Percentiles rank a stretch among this genome's conserved stretches.
phyloP scores from a whole-genome alignment of 2,329 filamentous ascomycete genomes.

The Drechslerella coelobrocha region DNA sequence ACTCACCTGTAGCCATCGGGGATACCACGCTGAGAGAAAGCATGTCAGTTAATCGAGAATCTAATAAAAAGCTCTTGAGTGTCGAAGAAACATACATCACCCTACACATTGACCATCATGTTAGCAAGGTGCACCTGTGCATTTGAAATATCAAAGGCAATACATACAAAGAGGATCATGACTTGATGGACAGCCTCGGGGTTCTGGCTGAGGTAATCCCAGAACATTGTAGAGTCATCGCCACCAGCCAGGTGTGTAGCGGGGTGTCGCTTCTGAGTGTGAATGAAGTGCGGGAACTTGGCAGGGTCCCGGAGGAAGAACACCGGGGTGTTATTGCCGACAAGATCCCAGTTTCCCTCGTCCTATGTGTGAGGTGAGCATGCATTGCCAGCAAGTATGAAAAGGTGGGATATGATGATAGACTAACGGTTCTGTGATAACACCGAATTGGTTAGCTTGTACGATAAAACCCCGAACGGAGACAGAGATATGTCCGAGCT shows the following conservation, averaged over 20 bases:
- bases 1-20: conserved; percentile 43
- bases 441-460: neutral
- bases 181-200: conserved; percentile 63
- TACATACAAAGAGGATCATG: conserved; percentile 64
- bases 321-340: conserved; percentile 75
- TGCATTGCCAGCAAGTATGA: neutral
- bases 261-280: conserved; percentile 77
- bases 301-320: conserved; percentile 78
- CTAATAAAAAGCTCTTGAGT: neutral
- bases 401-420: neutral
- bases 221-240: conserved; percentile 73
- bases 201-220: conserved; percentile 63
- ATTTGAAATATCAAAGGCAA: conserved; percentile 62
- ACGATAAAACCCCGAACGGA: neutral
- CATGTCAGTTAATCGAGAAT: conserved; percentile 6
- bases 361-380: conserved; percentile 57
- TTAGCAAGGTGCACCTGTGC: conserved; percentile 60
- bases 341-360: conserved; percentile 76
- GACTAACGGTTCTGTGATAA: conserved; percentile 44
- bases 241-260: conserved; percentile 65
- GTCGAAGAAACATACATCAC: conserved; percentile 28
- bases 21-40: conserved; percentile 28
- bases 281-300: conserved; percentile 76
- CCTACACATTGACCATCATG: conserved; percentile 12
- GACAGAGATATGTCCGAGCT: neutral